A percentile compares a stretch with the other conserved stretches of the same genome.
Conservation (phyloP, 345 rosid species). For the Rhodomyrtus tomentosa region DNA sequence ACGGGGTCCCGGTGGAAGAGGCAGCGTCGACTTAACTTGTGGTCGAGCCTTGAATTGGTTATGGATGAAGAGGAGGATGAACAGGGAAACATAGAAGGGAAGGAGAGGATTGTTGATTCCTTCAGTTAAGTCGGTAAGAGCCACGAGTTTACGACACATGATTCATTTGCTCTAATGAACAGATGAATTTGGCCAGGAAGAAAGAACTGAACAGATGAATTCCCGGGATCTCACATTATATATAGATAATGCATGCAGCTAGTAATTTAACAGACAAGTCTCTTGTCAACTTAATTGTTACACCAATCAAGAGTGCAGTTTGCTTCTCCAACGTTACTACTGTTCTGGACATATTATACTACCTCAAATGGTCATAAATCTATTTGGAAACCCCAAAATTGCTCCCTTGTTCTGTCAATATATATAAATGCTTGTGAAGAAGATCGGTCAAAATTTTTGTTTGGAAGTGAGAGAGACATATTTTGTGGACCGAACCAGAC, state of each 20-base stretch:
- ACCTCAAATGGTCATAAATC: neutral
- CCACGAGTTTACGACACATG: neutral
- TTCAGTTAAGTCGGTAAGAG: neutral
- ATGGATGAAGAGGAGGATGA: conserved; percentile 4
- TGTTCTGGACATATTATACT: neutral
- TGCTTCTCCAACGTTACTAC: neutral
- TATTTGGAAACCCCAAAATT: neutral
- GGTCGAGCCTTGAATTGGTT: conserved; percentile 1
- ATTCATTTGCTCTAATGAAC: neutral
- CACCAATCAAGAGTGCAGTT: neutral
- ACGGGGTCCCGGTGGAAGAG: conserved; percentile 25
- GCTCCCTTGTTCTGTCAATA: neutral
- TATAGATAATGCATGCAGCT: neutral
- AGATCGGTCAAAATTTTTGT: neutral
- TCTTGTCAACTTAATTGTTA: neutral
- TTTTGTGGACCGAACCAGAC: neutral
- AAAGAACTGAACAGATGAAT: neutral
- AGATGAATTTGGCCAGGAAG: neutral
- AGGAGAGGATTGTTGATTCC: conserved; percentile 1
- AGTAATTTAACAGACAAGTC: neutral
- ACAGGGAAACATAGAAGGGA: conserved; percentile 3
- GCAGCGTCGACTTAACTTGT: neutral
- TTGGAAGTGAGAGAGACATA: neutral
- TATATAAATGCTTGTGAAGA: neutral
- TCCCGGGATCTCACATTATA: neutral